These are phyloP conservation scores for Camellia oleifera DNA, from an alignment of 179 eudicot genomes.

Conservation along the genomic window DNA sequence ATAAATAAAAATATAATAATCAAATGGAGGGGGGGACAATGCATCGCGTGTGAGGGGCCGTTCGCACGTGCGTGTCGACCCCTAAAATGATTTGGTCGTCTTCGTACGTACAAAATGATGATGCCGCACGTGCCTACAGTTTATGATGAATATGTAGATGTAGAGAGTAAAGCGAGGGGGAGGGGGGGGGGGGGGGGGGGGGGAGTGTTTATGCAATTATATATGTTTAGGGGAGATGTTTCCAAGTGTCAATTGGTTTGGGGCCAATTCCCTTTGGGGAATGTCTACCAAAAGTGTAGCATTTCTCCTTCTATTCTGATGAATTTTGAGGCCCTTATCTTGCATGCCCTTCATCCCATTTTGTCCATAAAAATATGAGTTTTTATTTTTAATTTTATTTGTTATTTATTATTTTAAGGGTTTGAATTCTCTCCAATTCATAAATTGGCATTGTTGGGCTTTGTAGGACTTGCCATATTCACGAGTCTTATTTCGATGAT, in stretches of 20 bases:
- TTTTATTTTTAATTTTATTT: no score
- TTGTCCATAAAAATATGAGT: not conserved
- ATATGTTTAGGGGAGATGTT: constrained; percentile 6
- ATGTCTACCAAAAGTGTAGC: constrained; percentile 21
- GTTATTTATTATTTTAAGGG: no score
- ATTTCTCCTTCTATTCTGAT: constrained; percentile 16
- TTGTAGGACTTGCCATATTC: no score
- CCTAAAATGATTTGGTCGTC: constrained; percentile 13
- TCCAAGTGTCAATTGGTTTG: constrained; percentile 1
- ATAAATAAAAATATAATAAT: not conserved
- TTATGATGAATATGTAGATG: not conserved
- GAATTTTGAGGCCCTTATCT: not conserved
- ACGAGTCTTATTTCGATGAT: no score
- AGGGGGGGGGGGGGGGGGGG: not conserved
- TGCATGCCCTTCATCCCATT: no score
- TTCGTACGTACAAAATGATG: constrained; percentile 12
- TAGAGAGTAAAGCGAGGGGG: not conserved
- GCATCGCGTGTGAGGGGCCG: not conserved
- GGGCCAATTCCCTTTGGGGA: constrained; percentile 11
- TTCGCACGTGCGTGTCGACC: constrained; percentile 14
- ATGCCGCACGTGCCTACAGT: constrained; percentile 22
- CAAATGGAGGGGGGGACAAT: not conserved
- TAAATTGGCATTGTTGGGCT: no score
- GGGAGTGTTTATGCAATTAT: not conserved
- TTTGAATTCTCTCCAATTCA: no score